Evolutionary conservation across 495 filamentous ascomycete species (phyloP), one percentile per base, ranked within the genome.

Genomic region (Trichoderma erinaceum): DNA sequence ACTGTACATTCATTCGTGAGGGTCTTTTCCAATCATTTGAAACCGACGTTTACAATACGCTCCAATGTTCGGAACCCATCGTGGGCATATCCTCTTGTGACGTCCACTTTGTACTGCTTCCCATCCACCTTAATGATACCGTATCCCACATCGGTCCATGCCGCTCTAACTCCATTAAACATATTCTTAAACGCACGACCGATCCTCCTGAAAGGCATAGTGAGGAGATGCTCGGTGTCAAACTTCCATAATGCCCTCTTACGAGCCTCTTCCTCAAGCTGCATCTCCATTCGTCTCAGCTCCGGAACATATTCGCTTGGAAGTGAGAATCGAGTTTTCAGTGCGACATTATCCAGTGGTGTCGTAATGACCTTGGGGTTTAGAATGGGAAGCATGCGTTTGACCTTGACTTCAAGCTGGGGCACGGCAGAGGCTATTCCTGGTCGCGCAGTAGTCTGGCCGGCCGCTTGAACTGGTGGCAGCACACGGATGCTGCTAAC

Each of bases 21-120:
- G n/a, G 8, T 21, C 21, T 23, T 11, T 18, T 1, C 21, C 21
- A 4, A 32, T 61, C 25, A 61, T 61, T 61, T 61, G 23, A 23
- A 61, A 23, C 56, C 56, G 29, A 61, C 7, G 11, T 29, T 61
- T 41, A 81, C 72, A 56, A 86, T 69, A 69, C 83, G 71, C 70
- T 85, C 83, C 63, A 86, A 71, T 7, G 81, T 83, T 50, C 77
- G 75, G 16, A 83, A 83, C 18, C 81, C 74, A 65, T 85, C 83
- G 65, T 84, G 71, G 8, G 79, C 81, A 74, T 81, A 85, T 2
- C 82, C 83, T 0, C 77, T 79, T 2, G 73, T 76, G 38, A 81
- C 73, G 68, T 86, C 83, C 10, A 86, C 50, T 75, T 83, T 85
- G 71, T 82, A 85, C 16, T 77, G 68, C 25, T 71, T 41, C 10